Evolutionary conservation across 2,329 filamentous ascomycete species (phyloP).

Genomic region (Nemania serpens): DNA sequence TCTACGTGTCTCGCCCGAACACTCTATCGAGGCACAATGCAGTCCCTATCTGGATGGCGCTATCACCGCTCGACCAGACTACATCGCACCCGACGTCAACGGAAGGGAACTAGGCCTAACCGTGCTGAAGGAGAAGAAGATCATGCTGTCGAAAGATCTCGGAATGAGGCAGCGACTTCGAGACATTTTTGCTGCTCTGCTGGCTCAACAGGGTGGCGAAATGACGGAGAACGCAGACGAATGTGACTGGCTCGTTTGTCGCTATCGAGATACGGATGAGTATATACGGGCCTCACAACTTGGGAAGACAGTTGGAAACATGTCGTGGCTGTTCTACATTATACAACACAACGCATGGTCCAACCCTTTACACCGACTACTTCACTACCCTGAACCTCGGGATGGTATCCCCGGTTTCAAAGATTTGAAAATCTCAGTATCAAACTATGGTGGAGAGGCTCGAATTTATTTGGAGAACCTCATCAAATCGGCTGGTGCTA

Average conservation of each 20-base stretch:
- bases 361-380: conserved; percentile 76
- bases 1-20: conserved; percentile 62
- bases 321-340: conserved; percentile 92
- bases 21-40: conserved; percentile 59
- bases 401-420: conserved; percentile 80
- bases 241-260: conserved; percentile 85
- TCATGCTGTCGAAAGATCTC: conserved; percentile 79
- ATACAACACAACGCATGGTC: conserved; percentile 90
- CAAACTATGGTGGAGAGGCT: conserved; percentile 95
- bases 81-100: conserved; percentile 48
- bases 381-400: conserved; percentile 87
- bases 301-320: conserved; percentile 84
- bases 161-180: conserved; percentile 69
- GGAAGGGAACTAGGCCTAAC: conserved; percentile 58
- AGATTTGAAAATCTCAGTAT: conserved; percentile 79
- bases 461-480: conserved; percentile 93
- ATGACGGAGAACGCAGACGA: conserved; percentile 68
- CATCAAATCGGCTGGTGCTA: conserved; percentile 79
- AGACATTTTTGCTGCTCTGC: conserved; percentile 70
- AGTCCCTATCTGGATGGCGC: conserved; percentile 71
- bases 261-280: conserved; percentile 79
- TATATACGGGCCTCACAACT: conserved; percentile 77
- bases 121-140: conserved; percentile 76
- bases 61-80: conserved; percentile 54
- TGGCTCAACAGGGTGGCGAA: conserved; percentile 71